Conservation (phyloP, 2,329 filamentous ascomycete genomes). For the Hypoxylon sp. region DNA sequence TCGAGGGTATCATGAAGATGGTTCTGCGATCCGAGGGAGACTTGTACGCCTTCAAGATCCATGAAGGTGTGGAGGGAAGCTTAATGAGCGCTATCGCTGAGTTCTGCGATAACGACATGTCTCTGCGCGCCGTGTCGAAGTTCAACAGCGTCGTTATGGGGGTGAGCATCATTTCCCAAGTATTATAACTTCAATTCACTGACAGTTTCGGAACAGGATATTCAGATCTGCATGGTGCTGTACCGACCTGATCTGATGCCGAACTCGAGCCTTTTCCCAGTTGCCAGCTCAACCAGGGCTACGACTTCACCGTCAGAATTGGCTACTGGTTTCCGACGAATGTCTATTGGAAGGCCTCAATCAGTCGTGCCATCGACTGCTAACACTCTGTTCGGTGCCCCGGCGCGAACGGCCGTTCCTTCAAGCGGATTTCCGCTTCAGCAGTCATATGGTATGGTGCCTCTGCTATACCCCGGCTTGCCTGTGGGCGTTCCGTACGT, state of each 20-base stretch:
- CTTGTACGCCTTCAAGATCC: conserved; percentile 66
- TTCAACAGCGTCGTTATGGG: conserved; percentile 58
- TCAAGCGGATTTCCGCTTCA: conserved; percentile 50
- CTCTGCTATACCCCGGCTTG: conserved; percentile 56
- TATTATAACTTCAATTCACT: conserved; percentile 16
- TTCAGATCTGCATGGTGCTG: conserved; percentile 52
- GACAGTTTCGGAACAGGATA: conserved; percentile 39
- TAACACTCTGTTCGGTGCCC: conserved; percentile 48
- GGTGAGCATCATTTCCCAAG: conserved; percentile 51
- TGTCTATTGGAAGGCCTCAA: conserved; percentile 50
- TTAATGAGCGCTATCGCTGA: conserved; percentile 66
- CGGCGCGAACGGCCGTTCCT: conserved; percentile 44
- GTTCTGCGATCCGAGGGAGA: conserved; percentile 65
- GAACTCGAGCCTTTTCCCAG: conserved; percentile 36
- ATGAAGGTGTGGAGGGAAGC: conserved; percentile 59
- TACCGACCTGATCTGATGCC: conserved; percentile 51
- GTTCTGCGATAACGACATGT: conserved; percentile 66
- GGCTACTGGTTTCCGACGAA: conserved; percentile 48
- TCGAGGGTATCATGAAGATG: conserved; percentile 59
- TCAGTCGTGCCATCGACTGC: conserved; percentile 43
- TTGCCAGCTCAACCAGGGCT: conserved; percentile 46
- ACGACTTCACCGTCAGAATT: conserved; percentile 47
- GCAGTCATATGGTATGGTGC: conserved; percentile 57
- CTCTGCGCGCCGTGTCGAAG: conserved; percentile 58
- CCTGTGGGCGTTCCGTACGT: conserved; percentile 54